These are phyloP conservation scores for Pyricularia sp. DNA, from an alignment of 2,329 filamentous ascomycete species.

Conservation along the genomic window DNA sequence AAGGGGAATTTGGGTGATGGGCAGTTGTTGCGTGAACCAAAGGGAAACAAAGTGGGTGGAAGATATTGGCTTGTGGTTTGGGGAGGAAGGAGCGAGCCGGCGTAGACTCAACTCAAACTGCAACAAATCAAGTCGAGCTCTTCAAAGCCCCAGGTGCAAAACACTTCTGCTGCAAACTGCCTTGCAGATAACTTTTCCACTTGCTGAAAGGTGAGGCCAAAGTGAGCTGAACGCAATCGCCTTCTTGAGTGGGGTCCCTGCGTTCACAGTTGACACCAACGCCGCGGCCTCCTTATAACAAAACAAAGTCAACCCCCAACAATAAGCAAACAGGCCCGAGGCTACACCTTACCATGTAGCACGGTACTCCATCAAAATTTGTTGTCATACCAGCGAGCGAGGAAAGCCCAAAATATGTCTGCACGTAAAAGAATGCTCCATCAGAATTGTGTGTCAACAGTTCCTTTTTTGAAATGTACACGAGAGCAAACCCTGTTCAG, in stretches of 20 bases:
- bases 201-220: neutral
- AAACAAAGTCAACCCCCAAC: neutral
- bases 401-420: neutral
- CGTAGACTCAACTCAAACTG: neutral
- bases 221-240: neutral
- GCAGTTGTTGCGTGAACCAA: neutral
- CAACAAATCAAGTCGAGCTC: neutral
- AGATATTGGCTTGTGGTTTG: neutral
- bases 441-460: neutral
- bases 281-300: neutral
- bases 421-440: neutral
- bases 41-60: neutral
- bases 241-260: neutral
- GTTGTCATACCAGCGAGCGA: neutral
- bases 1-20: neutral
- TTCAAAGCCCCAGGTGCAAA: neutral
- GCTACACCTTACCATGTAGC: neutral
- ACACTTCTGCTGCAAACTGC: neutral
- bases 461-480: neutral
- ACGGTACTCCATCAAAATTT: neutral
- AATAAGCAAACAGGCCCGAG: neutral
- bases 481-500: neutral
- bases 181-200: neutral
- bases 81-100: neutral
- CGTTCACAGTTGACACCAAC: neutral